Base-by-base conservation (phyloP, 306 rosid genomes). In the Trifolium fragiferum region DNA sequence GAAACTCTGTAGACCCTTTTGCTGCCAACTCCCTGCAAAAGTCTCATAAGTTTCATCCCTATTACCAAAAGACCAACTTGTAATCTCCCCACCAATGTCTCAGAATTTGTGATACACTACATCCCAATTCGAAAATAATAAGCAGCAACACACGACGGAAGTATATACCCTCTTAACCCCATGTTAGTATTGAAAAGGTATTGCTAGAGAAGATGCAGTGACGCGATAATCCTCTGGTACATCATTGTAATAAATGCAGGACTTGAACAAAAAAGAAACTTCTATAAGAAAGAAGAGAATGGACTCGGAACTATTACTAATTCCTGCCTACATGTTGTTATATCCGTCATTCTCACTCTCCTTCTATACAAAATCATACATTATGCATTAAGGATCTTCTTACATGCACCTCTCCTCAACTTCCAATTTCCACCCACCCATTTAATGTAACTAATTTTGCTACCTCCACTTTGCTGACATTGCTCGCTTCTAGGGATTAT, bases 41-140 rank as follows among this genome's bases (percentile, higher is more conserved):
- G 25, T 51, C 58, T 51, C n/a, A 51, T 51, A 51, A 51, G 25
- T 51, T 25, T 51, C n/a, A 51, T 51, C 58, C 23, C 25, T 51
- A 51, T 15, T 7, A 51, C 2, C 58, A 51, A 41, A 41, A 41
- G 14, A 41, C 5, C 11, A 10, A 47, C 53, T 47, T 47, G 19
- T 47, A 51, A 51, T 51, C 25, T 51, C 58, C 19, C 25, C 25
- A 8, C 8, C 11, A 18, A 51, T 18, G 58, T 15, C 11, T 16
- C 23, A 18, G 10, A 51, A 51, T 51, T 51, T 18, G 58, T 18
- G 58, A 14, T 16, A 8, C 11, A 18, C 25, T 51, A 51, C 18
- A 51, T 18, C 58, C 19, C 25, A 51, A 51, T 18, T 51, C 0
- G 1, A 3, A 51, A 18, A 51, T 51, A 18, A 51, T 18, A 5